A percentile compares a stretch with the other conserved stretches of the same genome.
These are phyloP conservation scores for Cynara cardunculus DNA, from an alignment of 129 eudicot species.

Conservation along the genomic window DNA sequence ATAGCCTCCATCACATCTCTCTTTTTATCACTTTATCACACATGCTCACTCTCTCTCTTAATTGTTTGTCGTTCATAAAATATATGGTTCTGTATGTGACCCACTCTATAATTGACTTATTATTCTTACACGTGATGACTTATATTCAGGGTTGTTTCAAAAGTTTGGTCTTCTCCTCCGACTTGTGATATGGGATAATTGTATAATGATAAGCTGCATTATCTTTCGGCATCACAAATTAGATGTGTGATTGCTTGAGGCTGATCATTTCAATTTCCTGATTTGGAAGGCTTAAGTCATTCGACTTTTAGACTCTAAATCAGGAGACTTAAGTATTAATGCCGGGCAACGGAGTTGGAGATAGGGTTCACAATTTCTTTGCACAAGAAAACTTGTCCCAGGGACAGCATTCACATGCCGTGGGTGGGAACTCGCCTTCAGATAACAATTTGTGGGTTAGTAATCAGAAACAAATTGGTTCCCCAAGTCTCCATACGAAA, in stretches of 20 bases:
- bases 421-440: constrained; percentile 59
- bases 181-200: constrained; percentile 19
- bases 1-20: neutral
- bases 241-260: neutral
- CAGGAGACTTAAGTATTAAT: constrained; percentile 49
- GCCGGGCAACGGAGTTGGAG: constrained; percentile 96
- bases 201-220: neutral
- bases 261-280: neutral
- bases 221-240: neutral
- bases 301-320: constrained; percentile 13
- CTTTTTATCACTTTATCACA: neutral
- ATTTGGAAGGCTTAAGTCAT: neutral
- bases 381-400: constrained; percentile 67
- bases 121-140: constrained; percentile 9
- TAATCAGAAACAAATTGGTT: constrained; percentile 52
- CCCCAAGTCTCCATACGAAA: constrained; percentile 41
- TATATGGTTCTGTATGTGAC: neutral
- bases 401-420: constrained; percentile 51
- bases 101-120: neutral
- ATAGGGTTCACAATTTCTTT: constrained; percentile 94
- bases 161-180: constrained; percentile 9
- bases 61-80: neutral
- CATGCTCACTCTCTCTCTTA: neutral
- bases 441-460: constrained; percentile 64
- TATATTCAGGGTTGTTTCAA: constrained; percentile 15